These are phyloP conservation scores for Vinca minor DNA, from an alignment of 257 asterid genomes.

Conservation along the genomic window DNA sequence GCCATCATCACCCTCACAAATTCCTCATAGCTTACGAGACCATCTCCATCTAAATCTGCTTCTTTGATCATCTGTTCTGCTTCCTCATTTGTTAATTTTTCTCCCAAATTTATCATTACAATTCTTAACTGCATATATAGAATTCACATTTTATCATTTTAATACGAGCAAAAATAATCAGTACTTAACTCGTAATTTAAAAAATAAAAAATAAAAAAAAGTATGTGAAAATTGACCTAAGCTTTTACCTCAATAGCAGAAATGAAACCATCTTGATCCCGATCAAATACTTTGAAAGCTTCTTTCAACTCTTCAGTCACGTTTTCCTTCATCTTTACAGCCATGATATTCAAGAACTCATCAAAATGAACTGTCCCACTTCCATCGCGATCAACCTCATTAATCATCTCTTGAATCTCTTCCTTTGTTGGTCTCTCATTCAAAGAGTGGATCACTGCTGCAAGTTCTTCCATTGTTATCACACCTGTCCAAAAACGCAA, in stretches of 20 bases:
- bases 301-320: slow-evolving; percentile 62
- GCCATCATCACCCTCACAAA: slow-evolving; percentile 24
- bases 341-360: slow-evolving; percentile 62
- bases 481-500: slow-evolving; percentile 28
- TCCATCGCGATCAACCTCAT: slow-evolving; percentile 45
- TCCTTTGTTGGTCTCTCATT: slow-evolving; percentile 60
- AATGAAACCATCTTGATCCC: slow-evolving; percentile 85
- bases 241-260: slow-evolving; percentile 54
- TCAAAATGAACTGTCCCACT: slow-evolving; percentile 50
- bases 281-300: slow-evolving; percentile 75
- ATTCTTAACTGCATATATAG: slow-evolving; percentile 15
- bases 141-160: neutral
- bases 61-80: slow-evolving; percentile 20
- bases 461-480: slow-evolving; percentile 55
- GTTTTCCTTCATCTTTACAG: slow-evolving; percentile 57
- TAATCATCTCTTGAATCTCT: slow-evolving; percentile 61
- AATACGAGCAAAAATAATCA: no score
- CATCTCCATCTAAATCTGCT: slow-evolving; percentile 27
- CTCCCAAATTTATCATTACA: slow-evolving; percentile 21
- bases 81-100: slow-evolving; percentile 19
- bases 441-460: slow-evolving; percentile 48
- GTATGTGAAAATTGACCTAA: no score
- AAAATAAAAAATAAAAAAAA: neutral
- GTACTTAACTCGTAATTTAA: no score
- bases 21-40: slow-evolving; percentile 20